These are phyloP conservation scores for Misopates orontium DNA, from an alignment of 257 asterid species.

Conservation along the genomic window DNA sequence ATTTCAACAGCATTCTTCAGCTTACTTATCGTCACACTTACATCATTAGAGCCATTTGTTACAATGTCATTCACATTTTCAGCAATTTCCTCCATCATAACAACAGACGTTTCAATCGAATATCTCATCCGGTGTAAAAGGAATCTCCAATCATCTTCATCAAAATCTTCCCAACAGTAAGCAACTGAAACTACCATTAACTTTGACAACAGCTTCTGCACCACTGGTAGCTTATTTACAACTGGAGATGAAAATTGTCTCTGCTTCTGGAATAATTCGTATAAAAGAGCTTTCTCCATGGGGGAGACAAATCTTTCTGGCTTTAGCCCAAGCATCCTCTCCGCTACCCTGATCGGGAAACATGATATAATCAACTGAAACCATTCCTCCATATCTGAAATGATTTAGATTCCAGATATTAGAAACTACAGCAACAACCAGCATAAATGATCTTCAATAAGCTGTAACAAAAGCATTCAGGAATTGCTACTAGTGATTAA, in stretches of 20 bases:
- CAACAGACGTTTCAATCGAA: constrained; percentile 88
- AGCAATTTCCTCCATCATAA: constrained; percentile 79
- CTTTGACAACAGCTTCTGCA: constrained; percentile 71
- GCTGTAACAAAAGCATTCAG: constrained; percentile 7
- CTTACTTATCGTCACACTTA: constrained; percentile 44
- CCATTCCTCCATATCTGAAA: constrained; percentile 91
- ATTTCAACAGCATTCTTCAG: constrained; percentile 43
- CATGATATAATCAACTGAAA: constrained; percentile 76
- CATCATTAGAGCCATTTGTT: constrained; percentile 39
- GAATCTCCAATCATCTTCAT: constrained; percentile 92
- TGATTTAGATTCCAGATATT: constrained; percentile 24
- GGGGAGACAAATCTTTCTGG: constrained; percentile 60
- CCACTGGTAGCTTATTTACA: constrained; percentile 71
- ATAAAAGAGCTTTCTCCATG: constrained; percentile 58
- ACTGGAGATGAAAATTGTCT: constrained; percentile 62
- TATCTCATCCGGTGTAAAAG: constrained; percentile 72
- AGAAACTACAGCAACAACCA: constrained; percentile 17
- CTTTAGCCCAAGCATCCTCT: constrained; percentile 48
- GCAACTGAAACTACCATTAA: constrained; percentile 71
- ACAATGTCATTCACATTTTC: constrained; percentile 64
- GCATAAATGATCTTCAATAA: too few relatives aligned
- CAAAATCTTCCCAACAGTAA: constrained; percentile 89
- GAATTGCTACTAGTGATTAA: constrained; percentile 9
- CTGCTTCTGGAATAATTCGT: constrained; percentile 82
- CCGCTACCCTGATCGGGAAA: constrained; percentile 63